Evolutionary conservation across 208 protist species (phyloP), one percentile per base, ranked within the genome.

Genomic region (Naegleria fowleri): DNA sequence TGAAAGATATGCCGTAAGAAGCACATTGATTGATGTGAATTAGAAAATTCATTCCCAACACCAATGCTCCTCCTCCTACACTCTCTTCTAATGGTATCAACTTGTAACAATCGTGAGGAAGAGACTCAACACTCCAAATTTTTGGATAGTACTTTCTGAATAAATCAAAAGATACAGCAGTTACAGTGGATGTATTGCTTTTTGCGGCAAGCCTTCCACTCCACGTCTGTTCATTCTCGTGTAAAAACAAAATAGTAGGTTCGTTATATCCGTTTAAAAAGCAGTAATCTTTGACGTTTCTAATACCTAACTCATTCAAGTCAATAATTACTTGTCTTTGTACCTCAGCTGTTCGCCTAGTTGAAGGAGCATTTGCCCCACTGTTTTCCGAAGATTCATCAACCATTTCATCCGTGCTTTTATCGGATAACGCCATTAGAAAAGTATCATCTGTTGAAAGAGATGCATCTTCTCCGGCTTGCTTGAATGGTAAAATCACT

Each of bases 161-260:
- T 5, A 89, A 25, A 41, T 89, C 86, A 25, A 89, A 67, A 19
- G 86, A 89, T 41, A 89, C 41, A 40, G 86, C 86, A 5, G 86
- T 67, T 5, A 67, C 86, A 67, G 48, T 40, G 3, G 36, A 89
- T 29, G 86, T 89, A 40, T 89, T 89, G 29, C 48, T 89, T n/a
- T 89, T 89, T 16, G 33, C 25, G 22, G 48, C 19, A 16, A 92
- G 16, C 29, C 91, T n/a, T 19, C 89, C 89, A 55, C 59, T 43
- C 89, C 91, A 92, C 5, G 67, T 91, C 19, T 91, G 89, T 90
- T 86, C 84, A 48, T 36, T 79, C 75, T 92, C 91, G 29, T 92
- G 90, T 41, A 92, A 83, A 40, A 92, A 59, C n/a, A 92, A 88
- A n/a, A 92, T 52, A 9, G 91, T 92, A 16, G 91, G 91, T 15